Conservation (phyloP, 257 asterid genomes). For the Gentiana straminea region DNA sequence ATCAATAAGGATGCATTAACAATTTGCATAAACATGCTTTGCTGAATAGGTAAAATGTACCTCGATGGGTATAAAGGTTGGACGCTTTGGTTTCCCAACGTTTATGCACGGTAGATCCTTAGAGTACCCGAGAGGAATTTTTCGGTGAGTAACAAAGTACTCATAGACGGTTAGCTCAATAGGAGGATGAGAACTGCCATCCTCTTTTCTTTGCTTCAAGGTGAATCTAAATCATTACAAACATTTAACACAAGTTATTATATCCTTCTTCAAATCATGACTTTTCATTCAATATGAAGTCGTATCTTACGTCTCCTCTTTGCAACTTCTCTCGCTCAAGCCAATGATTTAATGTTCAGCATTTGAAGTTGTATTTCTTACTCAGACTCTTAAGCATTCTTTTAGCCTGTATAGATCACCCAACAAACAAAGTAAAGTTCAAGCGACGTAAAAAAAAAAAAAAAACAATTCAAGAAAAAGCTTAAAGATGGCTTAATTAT, state of each 20-base stretch:
- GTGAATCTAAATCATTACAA: constrained; percentile 29
- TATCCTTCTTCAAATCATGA: neutral
- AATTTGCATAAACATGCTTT: neutral
- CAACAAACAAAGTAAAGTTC: neutral
- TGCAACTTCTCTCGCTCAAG: constrained; percentile 42
- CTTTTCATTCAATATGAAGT: too few species aligned
- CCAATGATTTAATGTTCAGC: constrained; percentile 53
- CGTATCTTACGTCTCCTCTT: constrained; percentile 35
- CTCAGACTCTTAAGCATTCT: constrained; percentile 42
- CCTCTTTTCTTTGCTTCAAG: constrained; percentile 27
- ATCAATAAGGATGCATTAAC: neutral
- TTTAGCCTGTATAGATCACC: constrained; percentile 44
- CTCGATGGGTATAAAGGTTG: constrained; percentile 62
- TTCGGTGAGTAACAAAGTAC: constrained; percentile 32
- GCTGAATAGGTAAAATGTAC: constrained; percentile 12
- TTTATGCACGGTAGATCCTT: constrained; percentile 50
- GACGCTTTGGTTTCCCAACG: constrained; percentile 57
- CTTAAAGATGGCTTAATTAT: neutral
- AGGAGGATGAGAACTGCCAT: constrained; percentile 14
- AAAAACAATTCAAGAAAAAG: neutral
- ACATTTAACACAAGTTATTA: neutral
- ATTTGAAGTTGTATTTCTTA: constrained; percentile 28
- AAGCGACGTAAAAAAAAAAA: constrained; percentile 37
- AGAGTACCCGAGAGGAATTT: constrained; percentile 25
- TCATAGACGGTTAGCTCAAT: constrained; percentile 43